These are phyloP conservation scores for Prunus yedoensis DNA, from an alignment of 331 rosid genomes.

Conservation along the genomic window DNA sequence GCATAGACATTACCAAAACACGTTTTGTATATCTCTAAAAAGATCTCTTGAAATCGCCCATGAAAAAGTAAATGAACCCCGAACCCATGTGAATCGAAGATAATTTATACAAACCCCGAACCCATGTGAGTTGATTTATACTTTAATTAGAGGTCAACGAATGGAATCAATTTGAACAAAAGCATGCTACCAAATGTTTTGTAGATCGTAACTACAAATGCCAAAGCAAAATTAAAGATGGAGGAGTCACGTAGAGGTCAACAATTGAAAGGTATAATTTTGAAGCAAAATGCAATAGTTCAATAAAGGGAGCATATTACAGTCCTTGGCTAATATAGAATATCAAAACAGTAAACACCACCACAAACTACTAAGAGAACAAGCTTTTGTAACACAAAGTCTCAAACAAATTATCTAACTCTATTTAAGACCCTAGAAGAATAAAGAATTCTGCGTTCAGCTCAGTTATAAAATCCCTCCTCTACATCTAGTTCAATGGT, in stretches of 20 bases:
- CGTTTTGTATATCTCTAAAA: too few species aligned
- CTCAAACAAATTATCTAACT: conserved; percentile 31
- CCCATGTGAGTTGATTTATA: too few species aligned
- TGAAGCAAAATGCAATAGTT: conserved; percentile 11
- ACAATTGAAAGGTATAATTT: not conserved
- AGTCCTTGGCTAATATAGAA: conserved; percentile 20
- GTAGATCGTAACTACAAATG: too few species aligned
- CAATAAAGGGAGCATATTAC: conserved; percentile 21
- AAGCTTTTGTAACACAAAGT: conserved; percentile 29
- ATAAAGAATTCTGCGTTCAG: conserved; percentile 35
- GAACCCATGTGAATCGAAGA: too few species aligned
- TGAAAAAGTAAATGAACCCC: too few species aligned
- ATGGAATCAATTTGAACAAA: too few species aligned
- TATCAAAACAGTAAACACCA: conserved; percentile 31
- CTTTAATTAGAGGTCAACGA: too few species aligned
- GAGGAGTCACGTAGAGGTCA: not conserved
- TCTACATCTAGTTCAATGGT: conserved; percentile 45
- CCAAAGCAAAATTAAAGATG: too few species aligned
- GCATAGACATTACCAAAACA: too few species aligned
- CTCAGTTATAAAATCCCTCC: conserved; percentile 29
- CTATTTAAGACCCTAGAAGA: conserved; percentile 29
- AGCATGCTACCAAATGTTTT: too few species aligned
- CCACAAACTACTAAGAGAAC: conserved; percentile 30
- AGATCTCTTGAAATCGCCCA: too few species aligned
- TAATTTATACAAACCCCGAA: too few species aligned